phyloP scores from a whole-genome alignment of 441 rosid genomes.

The Erodium trifolium region DNA sequence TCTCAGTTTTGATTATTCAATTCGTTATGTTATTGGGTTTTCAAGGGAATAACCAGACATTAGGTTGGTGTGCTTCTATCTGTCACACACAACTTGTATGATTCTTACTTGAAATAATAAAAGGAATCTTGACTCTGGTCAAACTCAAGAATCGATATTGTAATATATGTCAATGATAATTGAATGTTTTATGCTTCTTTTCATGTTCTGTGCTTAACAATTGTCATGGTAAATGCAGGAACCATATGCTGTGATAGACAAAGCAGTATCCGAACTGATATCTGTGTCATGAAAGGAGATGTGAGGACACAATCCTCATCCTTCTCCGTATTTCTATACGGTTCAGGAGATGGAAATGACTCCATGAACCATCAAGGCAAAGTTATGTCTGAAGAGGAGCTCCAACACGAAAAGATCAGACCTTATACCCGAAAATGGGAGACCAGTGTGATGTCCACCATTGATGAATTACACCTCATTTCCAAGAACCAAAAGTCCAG shows the following conservation, averaged over 20 bases:
- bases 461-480: slow-evolving; percentile 58
- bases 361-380: slow-evolving; percentile 15
- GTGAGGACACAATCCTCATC: slow-evolving; percentile 56
- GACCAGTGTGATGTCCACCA: slow-evolving; percentile 60
- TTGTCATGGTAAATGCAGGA: slow-evolving; percentile 34
- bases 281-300: slow-evolving; percentile 84
- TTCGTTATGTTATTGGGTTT: background rate
- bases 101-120: background rate
- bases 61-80: background rate
- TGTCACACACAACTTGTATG: background rate
- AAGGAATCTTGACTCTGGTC: background rate
- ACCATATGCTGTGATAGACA: slow-evolving; percentile 72
- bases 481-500: slow-evolving; percentile 25
- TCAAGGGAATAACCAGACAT: no score
- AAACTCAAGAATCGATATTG: background rate
- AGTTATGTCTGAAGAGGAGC: slow-evolving; percentile 10
- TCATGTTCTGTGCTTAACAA: background rate
- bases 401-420: slow-evolving; percentile 52
- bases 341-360: slow-evolving; percentile 23
- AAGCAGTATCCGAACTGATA: slow-evolving; percentile 53
- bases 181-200: background rate
- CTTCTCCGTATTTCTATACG: slow-evolving; percentile 57
- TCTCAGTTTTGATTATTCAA: background rate
- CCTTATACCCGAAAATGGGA: slow-evolving; percentile 98
- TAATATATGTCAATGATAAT: background rate